Evolutionary conservation across 2,329 filamentous ascomycete species (phyloP).

Genomic region (Hypoxylon sp.): DNA sequence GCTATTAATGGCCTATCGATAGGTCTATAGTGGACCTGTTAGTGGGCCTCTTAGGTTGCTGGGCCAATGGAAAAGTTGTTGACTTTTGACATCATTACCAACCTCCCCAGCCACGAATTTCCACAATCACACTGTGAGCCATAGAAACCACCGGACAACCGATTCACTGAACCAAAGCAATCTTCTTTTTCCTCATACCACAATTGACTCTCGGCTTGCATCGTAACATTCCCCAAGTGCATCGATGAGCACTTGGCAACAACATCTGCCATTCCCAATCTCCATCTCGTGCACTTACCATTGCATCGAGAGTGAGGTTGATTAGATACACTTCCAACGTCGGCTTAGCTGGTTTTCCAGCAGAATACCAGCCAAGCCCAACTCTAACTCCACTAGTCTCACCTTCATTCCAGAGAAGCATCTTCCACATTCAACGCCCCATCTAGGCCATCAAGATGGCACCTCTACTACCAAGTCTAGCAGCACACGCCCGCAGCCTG

Average conservation of each 20-base stretch:
- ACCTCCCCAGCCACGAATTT: constrained; percentile 49
- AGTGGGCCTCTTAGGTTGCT: constrained; percentile 45
- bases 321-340: constrained; percentile 28
- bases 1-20: constrained; percentile 25
- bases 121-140: constrained; percentile 32
- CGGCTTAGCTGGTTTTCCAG: constrained; percentile 51
- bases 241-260: constrained; percentile 26
- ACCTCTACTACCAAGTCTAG: constrained; percentile 52
- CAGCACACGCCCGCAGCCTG: constrained; percentile 52
- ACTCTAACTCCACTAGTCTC: constrained; percentile 12
- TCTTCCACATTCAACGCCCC: background rate
- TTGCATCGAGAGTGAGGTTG: constrained; percentile 32
- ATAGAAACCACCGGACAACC: constrained; percentile 51
- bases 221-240: constrained; percentile 34
- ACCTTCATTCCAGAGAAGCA: constrained; percentile 29
- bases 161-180: constrained; percentile 12
- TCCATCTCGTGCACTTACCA: constrained; percentile 17
- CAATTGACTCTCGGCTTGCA: constrained; percentile 20
- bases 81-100: constrained; percentile 53
- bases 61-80: constrained; percentile 49
- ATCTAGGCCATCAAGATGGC: constrained; percentile 49
- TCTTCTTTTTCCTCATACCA: constrained; percentile 19
- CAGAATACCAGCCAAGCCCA: constrained; percentile 47
- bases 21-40: background rate
- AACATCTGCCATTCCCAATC: constrained; percentile 9